Base-by-base conservation (phyloP, 805 yeast genomes). In the Starmera amethionina region DNA sequence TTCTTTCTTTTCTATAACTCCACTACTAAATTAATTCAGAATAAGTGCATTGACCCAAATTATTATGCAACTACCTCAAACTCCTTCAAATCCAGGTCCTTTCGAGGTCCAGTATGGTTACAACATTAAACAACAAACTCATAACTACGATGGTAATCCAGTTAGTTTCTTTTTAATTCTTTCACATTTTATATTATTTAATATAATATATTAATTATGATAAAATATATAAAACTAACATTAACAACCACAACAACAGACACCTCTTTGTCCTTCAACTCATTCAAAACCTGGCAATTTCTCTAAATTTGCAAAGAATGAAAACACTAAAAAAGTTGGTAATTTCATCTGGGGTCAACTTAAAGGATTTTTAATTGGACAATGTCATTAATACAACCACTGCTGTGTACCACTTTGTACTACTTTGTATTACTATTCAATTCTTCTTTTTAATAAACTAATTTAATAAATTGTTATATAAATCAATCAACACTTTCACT, bases 251-350 rank as follows among this genome's bases (percentile, higher is more conserved):
- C 18, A 16, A 16, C 11, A 11, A 9, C 8, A 43, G 46, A 16
- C 46, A 6, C 51, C 55, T 6, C 27, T 54, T 22, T 46, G 43
- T 19, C 51, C 55, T 8, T 31, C 52, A 0, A 44, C 48, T 6
- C 47, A 45, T 28, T 52, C 46, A 22, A 36, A 25, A 2, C 35
- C 43, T 10, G 30, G 41, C 2, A 15, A 28, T 7, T 42, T 46
- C 27, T 53, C 50, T 33, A 50, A 45, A 34, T 43, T 49, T 25
- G 42, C 50, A 7, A 46, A 43, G 30, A 42, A 47, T 35, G 54
- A 52, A 3, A 52, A 50, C 13, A 50, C 58, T 2, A 53, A 50
- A 43, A 53, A 47, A 35, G 58, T 44, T 36, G 58, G 56, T 14
- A 36, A 40, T 14, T 50, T 53, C 38, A 8, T 53, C 5, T 31